A percentile compares a stretch with the other conserved stretches of the same genome.
Conservation (phyloP, 2,329 filamentous ascomycete species). For the Colletotrichum noveboracense region DNA sequence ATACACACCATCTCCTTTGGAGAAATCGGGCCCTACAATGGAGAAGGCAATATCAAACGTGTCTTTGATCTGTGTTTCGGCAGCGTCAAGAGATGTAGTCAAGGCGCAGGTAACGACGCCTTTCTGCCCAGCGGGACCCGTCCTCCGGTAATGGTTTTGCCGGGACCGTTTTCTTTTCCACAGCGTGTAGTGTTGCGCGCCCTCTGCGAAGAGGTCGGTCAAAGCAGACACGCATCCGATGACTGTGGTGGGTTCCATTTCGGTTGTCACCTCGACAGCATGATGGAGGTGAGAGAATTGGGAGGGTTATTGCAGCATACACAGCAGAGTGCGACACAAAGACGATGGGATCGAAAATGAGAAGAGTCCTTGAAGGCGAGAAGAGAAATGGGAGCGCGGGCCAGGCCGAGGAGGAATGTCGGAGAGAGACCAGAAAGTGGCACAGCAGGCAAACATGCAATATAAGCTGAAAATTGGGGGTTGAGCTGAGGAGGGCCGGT, state of each 20-base stretch:
- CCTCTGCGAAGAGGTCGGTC: constrained; percentile 19
- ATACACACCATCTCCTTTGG: constrained; percentile 37
- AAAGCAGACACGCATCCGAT: constrained; percentile 24
- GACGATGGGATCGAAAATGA: not conserved
- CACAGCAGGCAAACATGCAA: not conserved
- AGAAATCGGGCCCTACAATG: constrained; percentile 39
- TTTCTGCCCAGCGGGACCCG: not conserved
- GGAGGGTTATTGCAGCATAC: not conserved
- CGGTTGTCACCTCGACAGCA: constrained; percentile 1
- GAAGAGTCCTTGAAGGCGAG: not conserved
- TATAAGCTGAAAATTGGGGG: not conserved
- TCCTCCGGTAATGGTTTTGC: constrained; percentile 36
- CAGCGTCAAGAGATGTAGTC: constrained; percentile 37
- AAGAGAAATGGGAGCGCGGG: not conserved
- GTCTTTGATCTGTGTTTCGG: constrained; percentile 33
- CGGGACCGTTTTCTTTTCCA: constrained; percentile 39
- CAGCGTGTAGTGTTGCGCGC: constrained; percentile 31
- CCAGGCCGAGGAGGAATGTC: not conserved
- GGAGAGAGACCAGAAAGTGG: not conserved
- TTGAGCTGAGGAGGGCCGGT: not conserved
- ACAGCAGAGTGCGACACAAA: not conserved
- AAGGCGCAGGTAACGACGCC: constrained; percentile 34
- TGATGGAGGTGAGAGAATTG: not conserved
- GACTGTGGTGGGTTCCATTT: constrained; percentile 26
- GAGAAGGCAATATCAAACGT: constrained; percentile 36